Evolutionary conservation across 208 protist genomes (phyloP).

Genomic region (Acanthamoeba healyi): DNA sequence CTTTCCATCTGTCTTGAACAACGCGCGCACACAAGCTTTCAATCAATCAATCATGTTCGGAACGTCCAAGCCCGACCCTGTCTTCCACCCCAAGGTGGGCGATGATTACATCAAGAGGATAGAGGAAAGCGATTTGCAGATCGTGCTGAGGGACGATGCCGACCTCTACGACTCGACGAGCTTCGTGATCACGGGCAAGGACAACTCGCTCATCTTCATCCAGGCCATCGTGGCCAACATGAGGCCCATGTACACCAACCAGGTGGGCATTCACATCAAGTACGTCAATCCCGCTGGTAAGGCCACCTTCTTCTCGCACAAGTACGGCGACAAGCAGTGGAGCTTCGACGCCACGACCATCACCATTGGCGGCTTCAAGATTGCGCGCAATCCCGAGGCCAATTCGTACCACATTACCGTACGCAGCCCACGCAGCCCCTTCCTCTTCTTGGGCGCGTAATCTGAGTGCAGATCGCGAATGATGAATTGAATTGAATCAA

Average conservation of each 20-base stretch:
- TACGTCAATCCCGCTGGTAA: conserved; percentile 66
- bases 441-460: no score
- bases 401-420: conserved; percentile 50
- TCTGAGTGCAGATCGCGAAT: no score
- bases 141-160: conserved; percentile 30
- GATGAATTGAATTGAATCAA: no score
- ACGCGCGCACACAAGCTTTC: background rate
- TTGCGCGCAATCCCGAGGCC: conserved; percentile 21
- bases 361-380: conserved; percentile 72
- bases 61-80: conserved; percentile 16
- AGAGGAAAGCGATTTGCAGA: conserved; percentile 63
- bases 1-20: background rate
- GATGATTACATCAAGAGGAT: conserved; percentile 26
- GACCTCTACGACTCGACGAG: conserved; percentile 71
- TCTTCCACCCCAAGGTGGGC: conserved; percentile 1
- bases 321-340: conserved; percentile 57
- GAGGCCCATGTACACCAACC: conserved; percentile 74
- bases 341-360: conserved; percentile 11
- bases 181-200: conserved; percentile 70
- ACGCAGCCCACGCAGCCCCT: background rate
- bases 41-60: background rate
- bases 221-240: conserved; percentile 66
- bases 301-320: conserved; percentile 61
- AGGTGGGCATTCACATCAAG: conserved; percentile 73
- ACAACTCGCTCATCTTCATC: conserved; percentile 69